Evolutionary conservation across 2,329 filamentous ascomycete species (phyloP).

Genomic region (Stagonosporopsis vannaccii): DNA sequence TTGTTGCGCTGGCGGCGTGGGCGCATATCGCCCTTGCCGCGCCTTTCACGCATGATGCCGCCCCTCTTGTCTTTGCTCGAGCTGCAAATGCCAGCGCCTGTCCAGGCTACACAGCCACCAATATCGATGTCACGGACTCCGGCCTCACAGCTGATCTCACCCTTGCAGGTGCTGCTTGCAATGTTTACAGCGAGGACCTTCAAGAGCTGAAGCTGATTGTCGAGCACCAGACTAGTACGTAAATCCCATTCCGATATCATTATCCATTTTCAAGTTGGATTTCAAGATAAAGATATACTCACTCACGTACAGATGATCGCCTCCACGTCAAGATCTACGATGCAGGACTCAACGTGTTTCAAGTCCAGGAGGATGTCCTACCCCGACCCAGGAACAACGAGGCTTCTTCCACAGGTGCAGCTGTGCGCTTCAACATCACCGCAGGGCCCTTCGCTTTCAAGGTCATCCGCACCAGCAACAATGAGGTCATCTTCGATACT

Average conservation of each 20-base stretch:
- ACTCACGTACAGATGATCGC: conserved; percentile 62
- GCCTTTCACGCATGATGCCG: conserved; percentile 21
- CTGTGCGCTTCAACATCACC: conserved; percentile 63
- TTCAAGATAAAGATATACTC: neutral
- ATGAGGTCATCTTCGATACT: conserved; percentile 73
- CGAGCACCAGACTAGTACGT: conserved; percentile 66
- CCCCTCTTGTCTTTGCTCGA: conserved; percentile 13
- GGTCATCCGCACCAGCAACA: conserved; percentile 65
- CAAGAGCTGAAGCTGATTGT: conserved; percentile 64
- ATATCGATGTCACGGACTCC: conserved; percentile 60
- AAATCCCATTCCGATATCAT: neutral
- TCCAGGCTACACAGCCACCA: conserved; percentile 72
- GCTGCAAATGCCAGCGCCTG: conserved; percentile 59
- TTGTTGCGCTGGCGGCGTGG: conserved; percentile 28
- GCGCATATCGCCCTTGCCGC: conserved; percentile 24
- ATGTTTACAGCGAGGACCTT: conserved; percentile 66
- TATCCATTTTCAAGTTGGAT: neutral
- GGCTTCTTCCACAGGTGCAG: conserved; percentile 46
- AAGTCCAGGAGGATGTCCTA: conserved; percentile 74
- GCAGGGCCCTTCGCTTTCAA: conserved; percentile 72
- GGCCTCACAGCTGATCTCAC: conserved; percentile 73
- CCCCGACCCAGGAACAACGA: conserved; percentile 62
- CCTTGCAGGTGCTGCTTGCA: conserved; percentile 71
- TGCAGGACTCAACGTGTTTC: conserved; percentile 72
- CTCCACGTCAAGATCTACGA: conserved; percentile 80